Base-by-base conservation (phyloP, 306 rosid genomes). In the Luffa acutangula region DNA sequence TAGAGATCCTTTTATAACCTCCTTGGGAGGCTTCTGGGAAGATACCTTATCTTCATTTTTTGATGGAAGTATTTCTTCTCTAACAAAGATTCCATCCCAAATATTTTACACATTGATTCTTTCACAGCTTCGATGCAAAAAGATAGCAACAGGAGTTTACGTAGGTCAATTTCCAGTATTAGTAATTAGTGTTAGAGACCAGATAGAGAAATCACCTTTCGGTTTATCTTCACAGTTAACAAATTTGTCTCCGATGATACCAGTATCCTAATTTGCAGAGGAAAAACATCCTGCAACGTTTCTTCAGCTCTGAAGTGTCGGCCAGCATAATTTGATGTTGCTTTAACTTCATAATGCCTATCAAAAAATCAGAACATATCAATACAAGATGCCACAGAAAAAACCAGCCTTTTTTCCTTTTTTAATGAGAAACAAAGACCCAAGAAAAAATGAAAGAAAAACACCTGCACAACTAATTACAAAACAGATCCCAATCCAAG, bases 211-310 rank as follows among this genome's bases (percentile, higher is more conserved):
- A 81, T 62, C 70, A 94, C 98, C 97, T 89, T 87, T 83, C 85
- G 87, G 88, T 84, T 81, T 83, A 94, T 86, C 86, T 87, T 94
- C 73, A 89, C 97, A 17, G 77, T 83, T 84, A 92, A 85, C 6
- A 91, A 90, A 83, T 86, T 87, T 85, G 91, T 88, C 73, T 89
- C 92, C 88, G 87, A 78, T 34, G 90, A 92, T 80, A 88, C 90
- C 82, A 79, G 84, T 71, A 94, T 87, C 85, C 88, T 90, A 83
- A 94, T 84, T 84, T 92, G 90, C 84, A 94, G 84, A 76, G 93
- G 86, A 80, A 90, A 90, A 81, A 89, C 83, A 81, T 90, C 93
- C 42, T 65, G 87, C 41, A 78, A 79, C 59, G 78, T 60, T 76
- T 87, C 88, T 78, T 87, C 97, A 31, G 80, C 48, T 69, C 60